Conservation (phyloP, 768 basidiomycete species). For the Sporobolomyces pararoseus region DNA sequence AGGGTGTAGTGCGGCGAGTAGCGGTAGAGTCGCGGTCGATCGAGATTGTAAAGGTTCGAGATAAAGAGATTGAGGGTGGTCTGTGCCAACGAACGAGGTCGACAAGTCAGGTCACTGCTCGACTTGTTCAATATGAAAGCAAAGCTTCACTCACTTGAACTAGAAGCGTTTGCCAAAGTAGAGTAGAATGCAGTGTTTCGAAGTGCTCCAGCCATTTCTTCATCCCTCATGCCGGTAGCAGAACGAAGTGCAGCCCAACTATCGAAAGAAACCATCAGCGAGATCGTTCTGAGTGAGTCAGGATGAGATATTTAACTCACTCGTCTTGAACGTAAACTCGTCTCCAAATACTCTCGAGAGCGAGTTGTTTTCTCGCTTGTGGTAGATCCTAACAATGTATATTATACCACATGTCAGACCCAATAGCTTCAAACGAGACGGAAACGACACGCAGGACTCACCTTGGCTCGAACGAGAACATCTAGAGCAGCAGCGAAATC, state of each 20-base stretch:
- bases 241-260: slow-evolving; percentile 76
- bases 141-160: slow-evolving; percentile 26
- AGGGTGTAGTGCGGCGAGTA: slow-evolving; percentile 48
- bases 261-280: background rate
- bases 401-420: background rate
- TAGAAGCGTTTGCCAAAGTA: slow-evolving; percentile 53
- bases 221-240: slow-evolving; percentile 71
- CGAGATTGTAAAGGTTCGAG: slow-evolving; percentile 45
- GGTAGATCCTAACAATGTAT: slow-evolving; percentile 59
- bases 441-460: too few species aligned
- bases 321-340: slow-evolving; percentile 83
- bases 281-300: too few species aligned
- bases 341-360: slow-evolving; percentile 76
- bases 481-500: slow-evolving; percentile 50
- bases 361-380: slow-evolving; percentile 63
- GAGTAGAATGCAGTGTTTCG: slow-evolving; percentile 69
- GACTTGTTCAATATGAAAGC: too few species aligned
- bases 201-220: slow-evolving; percentile 68
- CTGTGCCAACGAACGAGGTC: background rate
- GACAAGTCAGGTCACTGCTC: too few species aligned
- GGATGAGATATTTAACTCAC: slow-evolving; percentile 54
- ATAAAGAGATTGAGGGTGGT: slow-evolving; percentile 17
- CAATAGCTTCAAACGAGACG: too few species aligned
- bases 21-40: slow-evolving; percentile 42
- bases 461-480: slow-evolving; percentile 59